These are phyloP conservation scores for Arthrobotrys iridis DNA, from an alignment of 2,329 filamentous ascomycete species.

Conservation along the genomic window DNA sequence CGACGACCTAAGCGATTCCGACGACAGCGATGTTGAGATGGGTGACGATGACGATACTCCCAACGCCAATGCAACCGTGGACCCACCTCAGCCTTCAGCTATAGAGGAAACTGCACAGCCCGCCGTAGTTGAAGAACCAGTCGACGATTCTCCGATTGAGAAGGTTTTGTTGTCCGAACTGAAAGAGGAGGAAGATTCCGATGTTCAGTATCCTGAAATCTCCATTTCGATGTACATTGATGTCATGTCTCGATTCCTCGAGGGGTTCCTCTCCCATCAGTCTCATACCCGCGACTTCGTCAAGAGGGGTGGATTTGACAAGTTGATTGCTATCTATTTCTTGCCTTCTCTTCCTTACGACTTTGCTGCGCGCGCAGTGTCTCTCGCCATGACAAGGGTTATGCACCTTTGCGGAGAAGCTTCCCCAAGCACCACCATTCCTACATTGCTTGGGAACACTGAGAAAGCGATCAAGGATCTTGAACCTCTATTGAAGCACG, in stretches of 20 bases:
- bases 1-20: conserved; percentile 52
- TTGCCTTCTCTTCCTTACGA: conserved; percentile 81
- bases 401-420: conserved; percentile 81
- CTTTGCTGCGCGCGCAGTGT: conserved; percentile 74
- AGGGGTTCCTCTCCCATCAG: conserved; percentile 78
- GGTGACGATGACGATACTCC: conserved; percentile 65
- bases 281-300: conserved; percentile 78
- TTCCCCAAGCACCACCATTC: conserved; percentile 81
- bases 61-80: conserved; percentile 34
- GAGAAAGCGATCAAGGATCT: conserved; percentile 76
- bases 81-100: conserved; percentile 54
- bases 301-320: conserved; percentile 80
- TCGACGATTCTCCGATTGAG: conserved; percentile 56
- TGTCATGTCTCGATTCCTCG: conserved; percentile 79
- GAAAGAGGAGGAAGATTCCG: conserved; percentile 64
- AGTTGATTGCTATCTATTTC: conserved; percentile 83
- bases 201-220: conserved; percentile 63
- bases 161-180: conserved; percentile 63
- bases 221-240: conserved; percentile 76
- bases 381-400: conserved; percentile 76
- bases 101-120: conserved; percentile 55
- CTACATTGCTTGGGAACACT: conserved; percentile 79
- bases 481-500: conserved; percentile 71
- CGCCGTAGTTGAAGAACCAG: conserved; percentile 33
- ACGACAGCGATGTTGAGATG: conserved; percentile 71